phyloP scores from a whole-genome alignment of 495 filamentous ascomycete species.

The Barbatosphaeria neglecta region DNA sequence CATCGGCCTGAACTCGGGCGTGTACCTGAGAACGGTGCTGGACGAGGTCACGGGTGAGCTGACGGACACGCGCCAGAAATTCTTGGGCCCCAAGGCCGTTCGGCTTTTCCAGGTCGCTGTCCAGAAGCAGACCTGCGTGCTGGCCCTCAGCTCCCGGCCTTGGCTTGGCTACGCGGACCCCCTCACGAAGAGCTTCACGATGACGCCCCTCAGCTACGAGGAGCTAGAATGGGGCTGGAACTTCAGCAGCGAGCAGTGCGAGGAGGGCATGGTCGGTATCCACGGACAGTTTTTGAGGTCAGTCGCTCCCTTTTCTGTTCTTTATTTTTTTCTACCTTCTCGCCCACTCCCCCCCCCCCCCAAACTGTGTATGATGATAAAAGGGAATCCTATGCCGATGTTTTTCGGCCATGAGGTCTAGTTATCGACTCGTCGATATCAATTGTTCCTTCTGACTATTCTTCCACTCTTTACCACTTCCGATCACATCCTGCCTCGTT shows the following conservation, averaged over 20 bases:
- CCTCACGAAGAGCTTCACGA: constrained; percentile 72
- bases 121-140: constrained; percentile 71
- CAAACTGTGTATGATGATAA: constrained; percentile 61
- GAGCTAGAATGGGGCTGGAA: constrained; percentile 92
- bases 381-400: constrained; percentile 37
- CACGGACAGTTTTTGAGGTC: constrained; percentile 82
- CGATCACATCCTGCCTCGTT: background rate
- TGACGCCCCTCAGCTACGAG: constrained; percentile 79
- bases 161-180: constrained; percentile 89
- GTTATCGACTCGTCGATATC: constrained; percentile 26
- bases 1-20: constrained; percentile 88
- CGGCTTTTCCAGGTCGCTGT: constrained; percentile 80
- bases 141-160: constrained; percentile 80
- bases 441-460: constrained; percentile 46
- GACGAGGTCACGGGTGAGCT: constrained; percentile 92
- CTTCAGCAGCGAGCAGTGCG: constrained; percentile 86
- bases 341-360: constrained; percentile 18
- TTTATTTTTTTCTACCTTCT: constrained; percentile 6
- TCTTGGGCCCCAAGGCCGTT: constrained; percentile 79
- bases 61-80: constrained; percentile 86
- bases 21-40: constrained; percentile 86
- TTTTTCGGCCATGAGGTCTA: constrained; percentile 32
- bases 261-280: constrained; percentile 92
- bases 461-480: background rate
- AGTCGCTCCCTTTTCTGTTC: constrained; percentile 23